Base-by-base conservation (phyloP, 108 stramenopile genomes). In the Fistulifera pelliculosa region DNA sequence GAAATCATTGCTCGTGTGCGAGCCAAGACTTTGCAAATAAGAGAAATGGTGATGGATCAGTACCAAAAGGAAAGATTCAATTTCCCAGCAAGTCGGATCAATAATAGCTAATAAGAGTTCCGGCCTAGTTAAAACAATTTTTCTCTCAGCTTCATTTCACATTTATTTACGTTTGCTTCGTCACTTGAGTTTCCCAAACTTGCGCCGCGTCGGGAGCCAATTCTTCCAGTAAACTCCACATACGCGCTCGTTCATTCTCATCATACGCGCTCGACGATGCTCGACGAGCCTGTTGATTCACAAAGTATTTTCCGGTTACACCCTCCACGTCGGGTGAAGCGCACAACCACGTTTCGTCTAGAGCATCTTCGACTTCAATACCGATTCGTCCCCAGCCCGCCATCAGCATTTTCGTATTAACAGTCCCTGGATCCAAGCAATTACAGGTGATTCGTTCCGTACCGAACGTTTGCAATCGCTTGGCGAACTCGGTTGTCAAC, bases 311-410 rank as follows among this genome's bases (percentile, higher is more conserved):
- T 25, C 69, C 69, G 5, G 62, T 52, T 16, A 52, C 42, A 16
- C 23, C 48, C 47, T 62, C 56, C 38, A 71, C 59, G 31, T 65
- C 60, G 35, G 53, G 26, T 3, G 54, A 52, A 28, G 47, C 47
- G 27, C 69, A 70, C 27, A 64, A 43, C 56, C 52, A 70, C 14
- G 58, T 59, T 54, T 70, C 58, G 41, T 70, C 69, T 24, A 64
- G 47, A 14, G 64, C 68, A 35, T 25, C 47, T 14, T 49, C 22
- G 25, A 60, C 67, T 26, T 58, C 55, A 28, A 95, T 91, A 42
- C 94, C 94, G 52, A 79, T 79, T n/a, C 75, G 57, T 6, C 94
- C 94, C 94, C 94, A 96, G 14, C 92, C 92, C 1, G 88, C 90
- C 44, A 87, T 57, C 0, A 95, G 66, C 92, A 94, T 95, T 59